phyloP scores from a whole-genome alignment of 2,329 filamentous ascomycete genomes.

The Alternaria arbusti region DNA sequence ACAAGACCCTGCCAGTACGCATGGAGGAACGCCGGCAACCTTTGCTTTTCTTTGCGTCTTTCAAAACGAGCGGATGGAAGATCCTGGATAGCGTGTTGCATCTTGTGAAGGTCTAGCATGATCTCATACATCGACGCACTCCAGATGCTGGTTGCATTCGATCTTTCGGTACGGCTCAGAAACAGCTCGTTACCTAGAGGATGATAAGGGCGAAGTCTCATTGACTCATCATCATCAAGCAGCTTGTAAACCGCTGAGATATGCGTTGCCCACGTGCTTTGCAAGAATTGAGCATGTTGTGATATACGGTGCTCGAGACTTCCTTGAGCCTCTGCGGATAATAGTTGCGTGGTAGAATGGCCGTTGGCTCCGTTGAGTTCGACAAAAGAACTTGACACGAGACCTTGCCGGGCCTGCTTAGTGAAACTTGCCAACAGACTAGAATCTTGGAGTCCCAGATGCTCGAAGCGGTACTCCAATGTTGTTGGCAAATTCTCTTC shows the following conservation, averaged over 20 bases:
- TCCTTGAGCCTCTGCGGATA: neutral
- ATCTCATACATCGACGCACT: conserved; percentile 38
- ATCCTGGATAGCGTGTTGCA: conserved; percentile 35
- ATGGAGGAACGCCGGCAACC: conserved; percentile 40
- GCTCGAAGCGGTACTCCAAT: conserved; percentile 39
- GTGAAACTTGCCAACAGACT: conserved; percentile 39
- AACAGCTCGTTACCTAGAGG: conserved; percentile 55
- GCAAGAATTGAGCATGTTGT: conserved; percentile 44
- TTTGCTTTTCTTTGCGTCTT: conserved; percentile 44
- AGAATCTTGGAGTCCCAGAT: conserved; percentile 44
- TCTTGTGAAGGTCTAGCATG: conserved; percentile 37
- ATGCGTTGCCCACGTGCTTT: conserved; percentile 25
- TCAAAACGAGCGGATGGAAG: conserved; percentile 43
- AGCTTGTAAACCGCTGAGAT: conserved; percentile 5
- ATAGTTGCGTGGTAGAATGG: neutral
- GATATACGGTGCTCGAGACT: conserved; percentile 5
- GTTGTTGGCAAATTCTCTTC: conserved; percentile 12
- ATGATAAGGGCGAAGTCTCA: conserved; percentile 46
- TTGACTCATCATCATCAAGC: conserved; percentile 21
- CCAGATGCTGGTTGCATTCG: conserved; percentile 14
- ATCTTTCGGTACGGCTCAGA: conserved; percentile 32
- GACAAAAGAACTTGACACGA: neutral
- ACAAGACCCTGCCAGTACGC: conserved; percentile 31
- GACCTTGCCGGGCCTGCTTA: conserved; percentile 29
- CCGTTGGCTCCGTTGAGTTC: conserved; percentile 5